phyloP scores from a whole-genome alignment of 257 asterid genomes.

The Solanum phureja region DNA sequence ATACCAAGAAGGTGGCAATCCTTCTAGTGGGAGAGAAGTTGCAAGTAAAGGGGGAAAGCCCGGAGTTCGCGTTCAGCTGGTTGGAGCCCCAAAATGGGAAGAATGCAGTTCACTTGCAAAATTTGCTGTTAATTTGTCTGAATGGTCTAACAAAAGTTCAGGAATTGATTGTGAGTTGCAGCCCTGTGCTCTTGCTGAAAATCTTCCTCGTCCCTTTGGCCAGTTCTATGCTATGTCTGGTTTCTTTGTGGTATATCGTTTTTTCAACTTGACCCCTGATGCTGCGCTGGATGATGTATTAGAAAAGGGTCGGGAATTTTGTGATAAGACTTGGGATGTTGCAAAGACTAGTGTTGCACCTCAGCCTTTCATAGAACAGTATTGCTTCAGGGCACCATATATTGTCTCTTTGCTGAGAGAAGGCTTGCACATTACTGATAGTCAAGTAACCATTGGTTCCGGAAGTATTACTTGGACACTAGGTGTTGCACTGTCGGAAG shows the following conservation, averaged over 20 bases:
- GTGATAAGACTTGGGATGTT: constrained; percentile 50
- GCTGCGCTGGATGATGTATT: constrained; percentile 25
- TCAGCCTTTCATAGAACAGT: constrained; percentile 94
- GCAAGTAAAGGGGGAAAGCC: constrained; percentile 30
- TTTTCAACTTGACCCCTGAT: constrained; percentile 28
- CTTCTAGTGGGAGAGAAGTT: constrained; percentile 35
- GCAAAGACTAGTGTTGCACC: constrained; percentile 78
- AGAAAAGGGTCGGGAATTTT: constrained; percentile 28
- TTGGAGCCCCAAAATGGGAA: constrained; percentile 88
- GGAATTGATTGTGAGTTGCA: constrained; percentile 70
- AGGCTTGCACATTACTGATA: constrained; percentile 82
- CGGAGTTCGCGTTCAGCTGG: constrained; percentile 46
- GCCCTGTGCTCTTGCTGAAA: constrained; percentile 76
- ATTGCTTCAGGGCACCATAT: constrained; percentile 75
- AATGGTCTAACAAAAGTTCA: constrained; percentile 54
- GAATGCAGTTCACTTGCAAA: constrained; percentile 75
- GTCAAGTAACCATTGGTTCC: constrained; percentile 58
- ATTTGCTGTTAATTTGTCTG: constrained; percentile 68
- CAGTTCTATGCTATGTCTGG: constrained; percentile 93
- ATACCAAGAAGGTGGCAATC: constrained; percentile 34
- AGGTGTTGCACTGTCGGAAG: constrained; percentile 93
- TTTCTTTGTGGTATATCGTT: constrained; percentile 60
- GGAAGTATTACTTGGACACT: constrained; percentile 99
- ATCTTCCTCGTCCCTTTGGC: constrained; percentile 75
- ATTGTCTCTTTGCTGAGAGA: constrained; percentile 68